Evolutionary conservation across 83 land plant species (phyloP).

Genomic region (Larix sibirica): DNA sequence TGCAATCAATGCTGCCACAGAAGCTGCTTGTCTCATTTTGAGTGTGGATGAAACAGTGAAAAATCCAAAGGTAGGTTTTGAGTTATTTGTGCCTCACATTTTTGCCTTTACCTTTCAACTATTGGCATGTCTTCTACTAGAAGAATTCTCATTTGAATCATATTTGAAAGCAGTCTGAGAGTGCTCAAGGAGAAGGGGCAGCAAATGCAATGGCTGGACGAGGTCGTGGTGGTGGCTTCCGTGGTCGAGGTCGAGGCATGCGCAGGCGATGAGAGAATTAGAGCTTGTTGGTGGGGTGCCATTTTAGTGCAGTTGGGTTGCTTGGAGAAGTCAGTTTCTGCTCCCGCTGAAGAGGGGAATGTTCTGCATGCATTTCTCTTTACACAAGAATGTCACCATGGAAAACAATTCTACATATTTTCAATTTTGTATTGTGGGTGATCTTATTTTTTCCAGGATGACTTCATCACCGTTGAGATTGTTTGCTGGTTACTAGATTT

Average conservation of each 20-base stretch:
- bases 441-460: not conserved
- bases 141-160: not conserved
- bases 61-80: conserved; percentile 81
- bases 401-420: not conserved
- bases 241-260: conserved; percentile 93
- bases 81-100: not conserved
- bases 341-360: not conserved
- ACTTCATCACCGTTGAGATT: not conserved
- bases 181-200: conserved; percentile 98
- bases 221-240: conserved; percentile 76
- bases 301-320: conserved; percentile 1
- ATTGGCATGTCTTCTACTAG: not conserved
- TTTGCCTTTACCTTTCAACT: conserved; percentile 1
- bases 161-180: conserved; percentile 76
- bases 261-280: conserved; percentile 59
- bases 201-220: conserved; percentile 94
- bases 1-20: conserved; percentile 99
- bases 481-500: not conserved
- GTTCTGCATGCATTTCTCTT: not conserved
- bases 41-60: conserved; percentile 98
- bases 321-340: not conserved
- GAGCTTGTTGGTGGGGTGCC: not conserved
- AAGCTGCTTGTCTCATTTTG: conserved; percentile 90
- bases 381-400: not conserved
- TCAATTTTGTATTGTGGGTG: not conserved